These are phyloP conservation scores for Marasmius sp. DNA, from an alignment of 1,284 basidiomycete genomes.

Conservation along the genomic window DNA sequence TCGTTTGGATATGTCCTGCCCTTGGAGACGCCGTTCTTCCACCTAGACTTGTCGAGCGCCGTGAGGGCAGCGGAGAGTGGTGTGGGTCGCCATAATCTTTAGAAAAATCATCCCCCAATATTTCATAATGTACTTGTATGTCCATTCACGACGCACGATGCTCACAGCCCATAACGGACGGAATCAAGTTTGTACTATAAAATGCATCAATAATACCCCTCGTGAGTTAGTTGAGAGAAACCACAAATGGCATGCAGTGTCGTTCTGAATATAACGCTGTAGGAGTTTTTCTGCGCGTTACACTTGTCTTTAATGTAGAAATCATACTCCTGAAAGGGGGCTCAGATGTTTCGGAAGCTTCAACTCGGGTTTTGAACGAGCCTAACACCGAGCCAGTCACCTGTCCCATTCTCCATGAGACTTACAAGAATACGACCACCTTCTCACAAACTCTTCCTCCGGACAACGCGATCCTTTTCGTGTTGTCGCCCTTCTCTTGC, in stretches of 20 bases:
- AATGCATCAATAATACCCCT: too few relatives aligned
- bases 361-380: too few relatives aligned
- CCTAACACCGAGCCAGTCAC: too few relatives aligned
- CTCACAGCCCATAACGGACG: not conserved
- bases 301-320: too few relatives aligned
- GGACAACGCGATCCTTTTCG: constrained; percentile 4
- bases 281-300: too few relatives aligned
- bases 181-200: too few relatives aligned
- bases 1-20: constrained; percentile 34
- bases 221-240: too few relatives aligned
- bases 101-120: not conserved
- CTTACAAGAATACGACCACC: not conserved
- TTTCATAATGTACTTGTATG: not conserved
- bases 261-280: too few relatives aligned
- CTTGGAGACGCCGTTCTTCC: constrained; percentile 81
- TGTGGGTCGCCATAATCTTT: not conserved
- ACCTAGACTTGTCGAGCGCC: constrained; percentile 77
- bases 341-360: too few relatives aligned
- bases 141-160: not conserved
- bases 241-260: too few relatives aligned
- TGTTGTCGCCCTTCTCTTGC: constrained; percentile 2
- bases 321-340: too few relatives aligned
- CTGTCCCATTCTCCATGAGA: not conserved
- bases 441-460: not conserved
- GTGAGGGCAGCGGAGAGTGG: constrained; percentile 65